Percentiles rank a stretch among this genome's conserved stretches.
phyloP scores from a whole-genome alignment of 2,329 filamentous ascomycete species.

The Xylaria sp. region DNA sequence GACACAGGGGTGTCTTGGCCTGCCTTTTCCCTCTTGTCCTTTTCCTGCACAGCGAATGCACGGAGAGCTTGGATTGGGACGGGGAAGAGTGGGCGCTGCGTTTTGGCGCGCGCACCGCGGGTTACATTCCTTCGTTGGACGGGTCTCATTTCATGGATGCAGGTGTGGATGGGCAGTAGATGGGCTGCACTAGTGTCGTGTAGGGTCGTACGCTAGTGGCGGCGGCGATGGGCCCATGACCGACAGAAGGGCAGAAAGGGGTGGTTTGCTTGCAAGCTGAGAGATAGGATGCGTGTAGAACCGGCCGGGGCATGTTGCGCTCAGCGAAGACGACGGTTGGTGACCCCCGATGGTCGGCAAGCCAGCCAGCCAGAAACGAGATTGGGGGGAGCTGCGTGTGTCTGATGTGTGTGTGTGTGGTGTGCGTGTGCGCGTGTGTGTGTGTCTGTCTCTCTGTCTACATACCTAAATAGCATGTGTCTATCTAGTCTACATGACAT shows the following conservation, averaged over 20 bases:
- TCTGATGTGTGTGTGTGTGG: neutral
- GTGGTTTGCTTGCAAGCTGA: slow-evolving; percentile 25
- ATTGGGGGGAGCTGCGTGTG: slow-evolving; percentile 1
- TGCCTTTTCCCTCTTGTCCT: neutral
- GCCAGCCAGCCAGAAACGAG: slow-evolving; percentile 20
- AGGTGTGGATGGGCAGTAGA: slow-evolving; percentile 11
- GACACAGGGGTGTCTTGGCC: slow-evolving; percentile 22
- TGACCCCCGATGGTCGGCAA: slow-evolving; percentile 17
- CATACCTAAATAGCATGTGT: too few relatives aligned
- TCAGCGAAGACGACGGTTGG: slow-evolving; percentile 27
- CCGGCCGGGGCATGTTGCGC: slow-evolving; percentile 17
- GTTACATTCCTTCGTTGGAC: slow-evolving; percentile 26
- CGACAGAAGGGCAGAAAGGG: slow-evolving; percentile 11
- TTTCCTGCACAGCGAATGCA: slow-evolving; percentile 25
- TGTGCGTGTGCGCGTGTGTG: too few relatives aligned
- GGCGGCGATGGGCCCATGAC: slow-evolving; percentile 25
- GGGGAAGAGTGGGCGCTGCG: slow-evolving; percentile 32
- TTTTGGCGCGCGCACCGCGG: slow-evolving; percentile 27
- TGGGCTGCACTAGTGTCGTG: neutral
- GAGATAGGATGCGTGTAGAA: slow-evolving; percentile 21
- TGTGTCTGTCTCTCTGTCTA: too few relatives aligned
- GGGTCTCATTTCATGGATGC: slow-evolving; percentile 23
- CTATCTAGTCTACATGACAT: too few relatives aligned
- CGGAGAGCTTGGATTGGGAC: slow-evolving; percentile 27
- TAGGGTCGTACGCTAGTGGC: slow-evolving; percentile 27